Conservation (phyloP, 495 filamentous ascomycete species). For the Niebla homalea region DNA sequence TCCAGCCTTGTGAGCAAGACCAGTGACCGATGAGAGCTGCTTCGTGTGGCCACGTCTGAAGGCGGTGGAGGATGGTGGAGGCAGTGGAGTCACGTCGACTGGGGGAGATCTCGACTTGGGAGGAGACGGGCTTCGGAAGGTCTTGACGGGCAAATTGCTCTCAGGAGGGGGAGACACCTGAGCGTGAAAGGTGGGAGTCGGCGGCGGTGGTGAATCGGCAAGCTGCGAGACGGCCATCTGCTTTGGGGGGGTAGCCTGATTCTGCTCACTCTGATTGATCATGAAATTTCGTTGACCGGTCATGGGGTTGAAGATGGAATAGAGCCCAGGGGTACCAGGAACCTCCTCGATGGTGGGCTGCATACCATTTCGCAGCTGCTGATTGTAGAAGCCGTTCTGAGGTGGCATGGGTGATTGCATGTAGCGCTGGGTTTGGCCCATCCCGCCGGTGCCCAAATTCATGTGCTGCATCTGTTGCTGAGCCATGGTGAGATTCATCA, state of each 20-base stretch:
- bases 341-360: slow-evolving; percentile 58
- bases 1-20: slow-evolving; percentile 39
- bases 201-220: slow-evolving; percentile 29
- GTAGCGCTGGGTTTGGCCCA: slow-evolving; percentile 25
- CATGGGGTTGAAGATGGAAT: slow-evolving; percentile 67
- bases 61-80: slow-evolving; percentile 67
- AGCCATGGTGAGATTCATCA: slow-evolving; percentile 39
- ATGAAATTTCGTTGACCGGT: slow-evolving; percentile 69
- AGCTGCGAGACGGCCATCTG: slow-evolving; percentile 18
- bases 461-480: slow-evolving; percentile 65
- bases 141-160: slow-evolving; percentile 19
- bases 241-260: slow-evolving; percentile 26
- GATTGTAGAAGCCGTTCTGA: slow-evolving; percentile 43
- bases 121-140: slow-evolving; percentile 37
- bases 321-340: slow-evolving; percentile 58
- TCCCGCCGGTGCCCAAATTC: slow-evolving; percentile 31
- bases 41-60: slow-evolving; percentile 92
- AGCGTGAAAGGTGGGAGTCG: slow-evolving; percentile 51
- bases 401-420: slow-evolving; percentile 29
- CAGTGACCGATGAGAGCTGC: slow-evolving; percentile 61
- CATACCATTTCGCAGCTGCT: slow-evolving; percentile 60
- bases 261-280: slow-evolving; percentile 38
- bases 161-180: slow-evolving; percentile 72
- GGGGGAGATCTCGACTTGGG: slow-evolving; percentile 54
- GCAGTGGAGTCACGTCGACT: slow-evolving; percentile 54